Conservation (phyloP, 2,329 filamentous ascomycete species). For the Cadophora gregata region DNA sequence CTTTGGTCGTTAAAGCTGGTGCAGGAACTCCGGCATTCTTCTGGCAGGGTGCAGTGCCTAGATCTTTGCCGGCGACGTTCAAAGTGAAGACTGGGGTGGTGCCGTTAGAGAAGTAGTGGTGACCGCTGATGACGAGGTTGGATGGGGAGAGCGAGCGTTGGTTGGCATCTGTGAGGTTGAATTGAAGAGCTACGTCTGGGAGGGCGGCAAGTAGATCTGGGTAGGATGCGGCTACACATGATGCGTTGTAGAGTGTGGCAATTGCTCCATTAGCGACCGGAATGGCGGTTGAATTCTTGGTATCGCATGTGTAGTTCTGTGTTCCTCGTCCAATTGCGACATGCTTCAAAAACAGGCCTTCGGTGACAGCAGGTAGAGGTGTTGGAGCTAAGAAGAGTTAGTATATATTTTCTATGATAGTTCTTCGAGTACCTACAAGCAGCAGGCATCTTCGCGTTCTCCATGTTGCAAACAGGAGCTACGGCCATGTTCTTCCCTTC, state of each 20-base stretch:
- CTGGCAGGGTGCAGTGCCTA: conserved; percentile 66
- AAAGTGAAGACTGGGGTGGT: conserved; percentile 84
- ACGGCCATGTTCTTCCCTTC: conserved; percentile 50
- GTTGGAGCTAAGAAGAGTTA: conserved; percentile 54
- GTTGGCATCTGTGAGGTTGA: conserved; percentile 56
- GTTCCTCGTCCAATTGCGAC: conserved; percentile 88
- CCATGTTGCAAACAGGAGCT: conserved; percentile 60
- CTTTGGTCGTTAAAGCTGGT: conserved; percentile 63
- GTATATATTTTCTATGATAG: conserved; percentile 15
- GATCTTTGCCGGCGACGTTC: conserved; percentile 58
- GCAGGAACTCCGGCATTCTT: conserved; percentile 68
- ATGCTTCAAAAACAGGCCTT: conserved; percentile 71
- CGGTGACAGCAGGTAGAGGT: conserved; percentile 64
- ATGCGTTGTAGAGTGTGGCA: conserved; percentile 87
- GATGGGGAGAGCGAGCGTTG: conserved; percentile 56
- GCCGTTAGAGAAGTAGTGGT: conserved; percentile 79
- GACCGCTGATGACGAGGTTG: conserved; percentile 70
- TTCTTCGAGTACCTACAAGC: conserved; percentile 48
- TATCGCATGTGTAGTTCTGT: conserved; percentile 90
- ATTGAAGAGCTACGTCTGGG: conserved; percentile 71
- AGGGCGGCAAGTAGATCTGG: conserved; percentile 70
- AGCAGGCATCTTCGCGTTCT: conserved; percentile 56
- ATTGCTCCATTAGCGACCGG: conserved; percentile 75
- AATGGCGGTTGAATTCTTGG: conserved; percentile 60
- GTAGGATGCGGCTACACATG: conserved; percentile 75